These are phyloP conservation scores for Domatiomyces globalis DNA, from an alignment of 2,329 filamentous ascomycete species.

Conservation along the genomic window DNA sequence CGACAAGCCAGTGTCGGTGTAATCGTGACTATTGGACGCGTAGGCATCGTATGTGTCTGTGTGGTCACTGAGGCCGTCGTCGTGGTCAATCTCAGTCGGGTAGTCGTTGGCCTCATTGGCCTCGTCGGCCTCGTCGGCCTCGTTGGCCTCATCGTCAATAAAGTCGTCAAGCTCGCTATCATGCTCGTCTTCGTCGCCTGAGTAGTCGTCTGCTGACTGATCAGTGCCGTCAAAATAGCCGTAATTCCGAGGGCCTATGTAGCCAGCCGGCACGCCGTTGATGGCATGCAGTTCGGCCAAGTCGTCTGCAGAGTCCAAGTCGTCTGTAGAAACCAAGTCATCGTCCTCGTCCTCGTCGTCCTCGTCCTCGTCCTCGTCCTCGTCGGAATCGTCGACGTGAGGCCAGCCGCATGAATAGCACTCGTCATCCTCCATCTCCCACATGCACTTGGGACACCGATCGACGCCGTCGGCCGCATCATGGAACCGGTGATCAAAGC, in stretches of 20 bases:
- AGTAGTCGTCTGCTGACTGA: constrained; percentile 6
- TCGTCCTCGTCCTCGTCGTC: constrained; percentile 7
- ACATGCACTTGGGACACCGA: constrained; percentile 48
- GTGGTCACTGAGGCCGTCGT: neutral
- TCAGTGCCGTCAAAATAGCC: constrained; percentile 7
- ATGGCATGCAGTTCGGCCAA: neutral
- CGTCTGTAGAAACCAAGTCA: neutral
- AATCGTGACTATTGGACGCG: neutral
- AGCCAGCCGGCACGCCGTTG: neutral
- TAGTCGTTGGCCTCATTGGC: neutral
- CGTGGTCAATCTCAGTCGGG: neutral
- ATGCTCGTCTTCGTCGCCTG: constrained; percentile 5
- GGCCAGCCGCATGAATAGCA: constrained; percentile 42
- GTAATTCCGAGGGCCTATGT: neutral
- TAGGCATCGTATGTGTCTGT: neutral
- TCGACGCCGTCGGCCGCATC: constrained; percentile 44
- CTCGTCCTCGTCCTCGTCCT: constrained; percentile 10
- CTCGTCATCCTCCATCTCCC: constrained; percentile 48
- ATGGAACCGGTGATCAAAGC: constrained; percentile 28
- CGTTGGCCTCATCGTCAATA: constrained; percentile 11
- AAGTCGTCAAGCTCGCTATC: constrained; percentile 14
- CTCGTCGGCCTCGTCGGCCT: constrained; percentile 6
- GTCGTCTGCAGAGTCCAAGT: neutral
- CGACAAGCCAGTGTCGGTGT: neutral
- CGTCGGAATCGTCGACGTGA: neutral